Evolutionary conservation across 1,284 basidiomycete species (phyloP).

Genomic region (Rhizoctonia solani): DNA sequence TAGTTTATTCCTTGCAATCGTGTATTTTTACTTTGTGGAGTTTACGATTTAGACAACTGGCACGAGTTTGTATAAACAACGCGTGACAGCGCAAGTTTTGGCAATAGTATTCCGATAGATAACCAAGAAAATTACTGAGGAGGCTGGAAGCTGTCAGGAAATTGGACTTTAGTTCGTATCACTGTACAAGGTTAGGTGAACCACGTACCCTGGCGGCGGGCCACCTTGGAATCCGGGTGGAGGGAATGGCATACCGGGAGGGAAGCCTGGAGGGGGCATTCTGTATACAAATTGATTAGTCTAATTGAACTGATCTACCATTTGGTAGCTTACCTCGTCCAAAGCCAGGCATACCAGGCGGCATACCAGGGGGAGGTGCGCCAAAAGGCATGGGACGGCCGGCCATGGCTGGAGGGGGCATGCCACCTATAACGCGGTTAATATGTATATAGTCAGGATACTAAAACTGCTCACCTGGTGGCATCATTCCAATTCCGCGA

Average conservation of each 20-base stretch:
- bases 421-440: constrained; percentile 10
- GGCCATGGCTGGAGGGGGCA: constrained; percentile 64
- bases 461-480: constrained; percentile 67
- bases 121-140: constrained; percentile 7
- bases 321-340: constrained; percentile 48
- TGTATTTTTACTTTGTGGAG: background rate
- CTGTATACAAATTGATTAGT: constrained; percentile 5
- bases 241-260: constrained; percentile 32
- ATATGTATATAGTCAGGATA: background rate
- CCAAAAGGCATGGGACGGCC: constrained; percentile 84
- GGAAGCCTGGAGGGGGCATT: constrained; percentile 26
- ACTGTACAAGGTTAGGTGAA: background rate
- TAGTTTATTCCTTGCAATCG: background rate
- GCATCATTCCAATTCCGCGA: constrained; percentile 95
- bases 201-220: constrained; percentile 20
- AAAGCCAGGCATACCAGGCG: constrained; percentile 85
- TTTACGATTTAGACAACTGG: background rate
- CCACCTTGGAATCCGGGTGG: constrained; percentile 25
- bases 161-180: background rate
- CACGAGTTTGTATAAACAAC: constrained; percentile 23
- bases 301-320: too few relatives aligned
- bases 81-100: constrained; percentile 6
- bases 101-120: background rate
- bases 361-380: constrained; percentile 56
- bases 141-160: constrained; percentile 28